Evolutionary conservation across 371 early-diverging fungal genomes (phyloP).

Genomic region (Mortierella sp.): DNA sequence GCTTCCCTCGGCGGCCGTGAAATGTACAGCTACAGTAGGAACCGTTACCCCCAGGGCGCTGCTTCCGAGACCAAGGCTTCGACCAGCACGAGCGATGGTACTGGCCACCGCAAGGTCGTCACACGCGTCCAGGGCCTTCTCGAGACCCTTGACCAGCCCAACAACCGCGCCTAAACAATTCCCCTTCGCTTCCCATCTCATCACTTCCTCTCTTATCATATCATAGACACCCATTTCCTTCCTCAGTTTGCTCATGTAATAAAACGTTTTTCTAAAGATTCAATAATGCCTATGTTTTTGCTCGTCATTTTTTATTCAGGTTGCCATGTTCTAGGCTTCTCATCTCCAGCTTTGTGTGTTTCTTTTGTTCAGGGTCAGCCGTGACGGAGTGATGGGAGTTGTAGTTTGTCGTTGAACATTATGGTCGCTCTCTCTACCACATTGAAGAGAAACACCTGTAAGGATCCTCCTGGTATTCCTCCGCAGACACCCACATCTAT

Average conservation of each 20-base stretch:
- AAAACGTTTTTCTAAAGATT: background rate
- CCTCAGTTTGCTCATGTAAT: background rate
- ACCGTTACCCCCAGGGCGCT: slow-evolving; percentile 32
- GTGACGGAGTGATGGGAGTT: background rate
- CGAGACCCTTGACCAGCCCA: slow-evolving; percentile 35
- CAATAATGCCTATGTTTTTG: background rate
- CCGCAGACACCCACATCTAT: slow-evolving; percentile 59
- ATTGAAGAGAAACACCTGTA: slow-evolving; percentile 58
- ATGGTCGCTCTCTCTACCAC: slow-evolving; percentile 30
- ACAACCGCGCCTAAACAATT: slow-evolving; percentile 23
- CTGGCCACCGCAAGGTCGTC: slow-evolving; percentile 25
- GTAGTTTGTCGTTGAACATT: background rate
- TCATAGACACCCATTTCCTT: slow-evolving; percentile 4
- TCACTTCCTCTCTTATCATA: slow-evolving; percentile 6
- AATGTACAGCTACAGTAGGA: slow-evolving; percentile 19
- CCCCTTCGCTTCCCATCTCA: background rate
- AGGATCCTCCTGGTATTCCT: slow-evolving; percentile 57
- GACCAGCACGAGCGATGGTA: slow-evolving; percentile 3
- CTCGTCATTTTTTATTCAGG: slow-evolving; percentile 1
- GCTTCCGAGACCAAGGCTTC: background rate
- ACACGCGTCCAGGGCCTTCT: slow-evolving; percentile 45
- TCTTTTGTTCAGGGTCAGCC: too few relatives aligned
- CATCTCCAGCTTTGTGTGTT: background rate
- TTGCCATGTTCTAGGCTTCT: background rate
- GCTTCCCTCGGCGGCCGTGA: slow-evolving; percentile 18